A percentile compares a stretch with the other conserved stretches of the same genome.
phyloP scores from a whole-genome alignment of 1,284 basidiomycete species.

The Cryptococcus sp. region DNA sequence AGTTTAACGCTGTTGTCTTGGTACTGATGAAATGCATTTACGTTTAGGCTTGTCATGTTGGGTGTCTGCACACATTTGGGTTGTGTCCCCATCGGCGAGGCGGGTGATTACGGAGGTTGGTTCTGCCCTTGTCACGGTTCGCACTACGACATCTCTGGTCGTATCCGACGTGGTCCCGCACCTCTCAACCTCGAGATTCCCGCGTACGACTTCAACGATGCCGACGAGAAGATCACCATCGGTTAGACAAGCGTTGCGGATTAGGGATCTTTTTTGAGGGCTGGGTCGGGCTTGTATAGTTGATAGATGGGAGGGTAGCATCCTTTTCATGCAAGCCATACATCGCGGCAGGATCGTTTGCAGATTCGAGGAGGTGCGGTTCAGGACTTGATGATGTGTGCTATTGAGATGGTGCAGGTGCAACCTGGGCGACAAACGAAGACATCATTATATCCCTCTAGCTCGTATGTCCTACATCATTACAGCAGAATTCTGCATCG shows the following conservation, averaged over 20 bases:
- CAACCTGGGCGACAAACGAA: no score
- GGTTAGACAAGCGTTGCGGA: slow-evolving; percentile 62
- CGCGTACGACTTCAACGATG: slow-evolving; percentile 82
- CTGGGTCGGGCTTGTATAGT: not conserved
- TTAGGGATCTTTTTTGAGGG: not conserved
- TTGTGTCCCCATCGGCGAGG: slow-evolving; percentile 97
- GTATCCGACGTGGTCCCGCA: slow-evolving; percentile 91
- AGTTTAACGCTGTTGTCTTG: no score
- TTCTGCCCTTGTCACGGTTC: slow-evolving; percentile 99
- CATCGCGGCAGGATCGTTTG: no score
- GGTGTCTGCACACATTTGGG: slow-evolving; percentile 98
- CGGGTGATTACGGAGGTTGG: slow-evolving; percentile 98
- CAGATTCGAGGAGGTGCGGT: no score
- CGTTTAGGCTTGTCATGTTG: slow-evolving; percentile 74
- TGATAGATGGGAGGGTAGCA: slow-evolving; percentile 1
- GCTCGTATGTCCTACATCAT: no score
- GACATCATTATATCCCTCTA: no score
- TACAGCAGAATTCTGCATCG: no score
- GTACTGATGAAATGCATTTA: no score
- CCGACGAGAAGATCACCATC: slow-evolving; percentile 82
- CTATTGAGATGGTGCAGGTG: no score
- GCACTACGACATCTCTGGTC: slow-evolving; percentile 83
- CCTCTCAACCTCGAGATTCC: slow-evolving; percentile 95
- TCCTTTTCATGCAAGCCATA: no score
- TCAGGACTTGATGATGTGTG: no score